Evolutionary conservation across 768 basidiomycete species (phyloP).

Genomic region (Leccinum barrowsii): DNA sequence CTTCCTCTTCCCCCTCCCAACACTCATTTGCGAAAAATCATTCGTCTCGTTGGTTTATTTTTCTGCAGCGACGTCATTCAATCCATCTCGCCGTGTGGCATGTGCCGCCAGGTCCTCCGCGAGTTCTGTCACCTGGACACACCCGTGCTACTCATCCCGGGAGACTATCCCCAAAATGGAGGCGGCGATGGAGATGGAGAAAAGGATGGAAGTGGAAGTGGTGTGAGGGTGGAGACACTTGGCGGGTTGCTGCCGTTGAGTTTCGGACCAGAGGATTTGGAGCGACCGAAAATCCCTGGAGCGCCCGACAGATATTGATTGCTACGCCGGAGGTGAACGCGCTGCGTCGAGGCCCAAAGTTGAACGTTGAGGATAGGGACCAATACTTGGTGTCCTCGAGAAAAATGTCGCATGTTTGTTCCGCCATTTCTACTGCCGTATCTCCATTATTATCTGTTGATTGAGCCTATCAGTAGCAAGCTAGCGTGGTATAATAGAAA

Average conservation of each 20-base stretch:
- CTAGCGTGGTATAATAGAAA: too few relatives aligned
- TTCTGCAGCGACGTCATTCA: constrained; percentile 57
- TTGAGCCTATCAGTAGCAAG: too few relatives aligned
- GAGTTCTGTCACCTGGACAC: constrained; percentile 78
- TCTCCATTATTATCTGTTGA: too few relatives aligned
- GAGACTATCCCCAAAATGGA: constrained; percentile 47
- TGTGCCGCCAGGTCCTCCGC: constrained; percentile 87
- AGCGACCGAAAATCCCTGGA: constrained; percentile 37
- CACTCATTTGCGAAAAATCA: not conserved
- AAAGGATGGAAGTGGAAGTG: constrained; percentile 28
- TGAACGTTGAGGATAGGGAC: too few relatives aligned
- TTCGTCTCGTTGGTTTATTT: not conserved
- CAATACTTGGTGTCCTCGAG: not conserved
- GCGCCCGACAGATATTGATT: not conserved
- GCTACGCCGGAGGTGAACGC: not conserved
- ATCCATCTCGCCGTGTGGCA: constrained; percentile 83
- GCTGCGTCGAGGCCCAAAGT: not conserved
- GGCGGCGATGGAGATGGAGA: constrained; percentile 17
- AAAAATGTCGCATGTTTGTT: too few relatives aligned
- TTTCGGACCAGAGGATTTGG: constrained; percentile 82
- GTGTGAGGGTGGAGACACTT: constrained; percentile 61
- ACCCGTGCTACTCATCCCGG: constrained; percentile 70
- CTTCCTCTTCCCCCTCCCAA: not conserved
- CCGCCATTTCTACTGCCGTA: too few relatives aligned
- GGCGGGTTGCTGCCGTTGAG: constrained; percentile 77